A percentile compares a stretch with the other conserved stretches of the same genome.
phyloP scores from a whole-genome alignment of 2,329 filamentous ascomycete species.

The Emergomyces pasteurianus region DNA sequence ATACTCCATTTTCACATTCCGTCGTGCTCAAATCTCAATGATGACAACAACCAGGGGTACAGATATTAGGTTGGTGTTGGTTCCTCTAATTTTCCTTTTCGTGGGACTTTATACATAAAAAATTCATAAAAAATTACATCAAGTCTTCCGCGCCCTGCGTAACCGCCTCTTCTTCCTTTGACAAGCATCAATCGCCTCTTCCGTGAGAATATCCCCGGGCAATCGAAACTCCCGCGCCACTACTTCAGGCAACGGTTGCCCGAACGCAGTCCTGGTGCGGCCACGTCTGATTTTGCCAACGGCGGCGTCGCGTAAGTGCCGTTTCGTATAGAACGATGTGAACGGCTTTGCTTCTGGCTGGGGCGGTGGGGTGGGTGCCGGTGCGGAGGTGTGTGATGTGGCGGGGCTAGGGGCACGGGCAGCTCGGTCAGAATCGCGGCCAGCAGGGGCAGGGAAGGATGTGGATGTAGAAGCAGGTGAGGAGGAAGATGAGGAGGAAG shows the following conservation, averaged over 20 bases:
- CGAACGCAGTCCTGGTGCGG: slow-evolving; percentile 66
- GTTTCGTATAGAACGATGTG: slow-evolving; percentile 76
- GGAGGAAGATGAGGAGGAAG: not conserved
- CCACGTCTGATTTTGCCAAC: slow-evolving; percentile 60
- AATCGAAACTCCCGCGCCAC: slow-evolving; percentile 60
- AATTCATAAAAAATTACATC: not conserved
- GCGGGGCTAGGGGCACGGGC: not conserved
- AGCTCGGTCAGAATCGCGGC: slow-evolving; percentile 2
- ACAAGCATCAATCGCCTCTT: slow-evolving; percentile 31
- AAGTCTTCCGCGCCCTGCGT: slow-evolving; percentile 16
- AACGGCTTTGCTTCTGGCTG: slow-evolving; percentile 37
- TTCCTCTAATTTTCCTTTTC: too few relatives aligned
- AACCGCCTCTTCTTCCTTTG: slow-evolving; percentile 27
- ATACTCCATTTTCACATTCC: too few relatives aligned
- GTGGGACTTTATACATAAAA: too few relatives aligned
- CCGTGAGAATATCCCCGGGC: slow-evolving; percentile 46
- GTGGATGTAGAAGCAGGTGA: not conserved
- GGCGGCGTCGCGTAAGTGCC: slow-evolving; percentile 66
- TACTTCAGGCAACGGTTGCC: slow-evolving; percentile 64
- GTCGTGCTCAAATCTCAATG: too few relatives aligned
- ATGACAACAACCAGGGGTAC: too few relatives aligned
- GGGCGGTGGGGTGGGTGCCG: slow-evolving; percentile 8
- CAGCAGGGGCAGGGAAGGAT: not conserved
- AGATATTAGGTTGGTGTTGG: too few relatives aligned
- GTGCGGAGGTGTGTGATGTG: not conserved